These are phyloP conservation scores for Noccaea caerulescens DNA, from an alignment of 345 rosid genomes.

Conservation along the genomic window DNA sequence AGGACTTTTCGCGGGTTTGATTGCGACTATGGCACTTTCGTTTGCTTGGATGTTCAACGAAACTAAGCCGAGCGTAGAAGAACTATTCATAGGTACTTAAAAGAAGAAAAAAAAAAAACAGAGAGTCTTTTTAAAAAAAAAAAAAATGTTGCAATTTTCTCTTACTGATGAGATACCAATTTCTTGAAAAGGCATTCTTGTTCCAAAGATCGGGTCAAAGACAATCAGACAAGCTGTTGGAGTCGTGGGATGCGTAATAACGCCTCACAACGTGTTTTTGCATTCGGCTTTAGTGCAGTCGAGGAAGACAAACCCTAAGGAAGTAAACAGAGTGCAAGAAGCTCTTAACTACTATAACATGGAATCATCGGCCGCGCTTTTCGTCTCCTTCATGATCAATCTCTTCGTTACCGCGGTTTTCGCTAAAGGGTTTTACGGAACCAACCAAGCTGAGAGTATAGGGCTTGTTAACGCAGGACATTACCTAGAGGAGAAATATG, in stretches of 20 bases:
- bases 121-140: not conserved
- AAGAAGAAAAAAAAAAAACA: not conserved
- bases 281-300: conserved; percentile 96
- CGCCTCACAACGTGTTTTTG: conserved; percentile 91
- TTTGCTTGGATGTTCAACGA: conserved; percentile 91
- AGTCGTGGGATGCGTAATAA: conserved; percentile 91
- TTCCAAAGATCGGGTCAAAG: conserved; percentile 84
- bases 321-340: conserved; percentile 71
- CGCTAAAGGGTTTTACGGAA: conserved; percentile 90
- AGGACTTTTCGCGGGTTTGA: conserved; percentile 75
- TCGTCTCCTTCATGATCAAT: conserved; percentile 74
- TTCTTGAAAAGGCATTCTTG: conserved; percentile 59
- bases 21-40: conserved; percentile 74
- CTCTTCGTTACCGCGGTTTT: conserved; percentile 86
- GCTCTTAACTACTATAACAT: conserved; percentile 82
- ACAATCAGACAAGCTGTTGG: conserved; percentile 94
- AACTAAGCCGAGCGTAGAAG: conserved; percentile 72
- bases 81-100: conserved; percentile 63
- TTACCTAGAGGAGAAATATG: conserved; percentile 78
- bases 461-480: conserved; percentile 90
- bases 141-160: not conserved
- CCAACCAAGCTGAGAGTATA: conserved; percentile 66
- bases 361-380: conserved; percentile 80
- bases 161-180: not conserved
- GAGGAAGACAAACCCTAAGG: conserved; percentile 69